Evolutionary conservation across 352 stramenopile genomes (phyloP).

Genomic region (Globisporangium camurandrum): DNA sequence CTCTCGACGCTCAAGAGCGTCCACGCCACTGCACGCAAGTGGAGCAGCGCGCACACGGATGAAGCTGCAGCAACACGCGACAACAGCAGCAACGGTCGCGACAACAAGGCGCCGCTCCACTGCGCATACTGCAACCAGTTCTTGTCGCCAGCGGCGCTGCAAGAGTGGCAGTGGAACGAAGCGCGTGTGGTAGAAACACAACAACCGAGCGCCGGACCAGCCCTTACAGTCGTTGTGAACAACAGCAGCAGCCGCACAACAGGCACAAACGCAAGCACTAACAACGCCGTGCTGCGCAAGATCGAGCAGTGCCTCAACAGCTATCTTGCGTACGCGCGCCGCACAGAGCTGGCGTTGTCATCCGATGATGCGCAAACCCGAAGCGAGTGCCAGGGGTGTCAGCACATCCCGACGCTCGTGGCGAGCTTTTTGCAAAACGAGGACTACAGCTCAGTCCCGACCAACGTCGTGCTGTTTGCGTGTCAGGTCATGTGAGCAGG

Average conservation of each 20-base stretch:
- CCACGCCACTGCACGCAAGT: constrained; percentile 9
- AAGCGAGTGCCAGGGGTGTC: constrained; percentile 5
- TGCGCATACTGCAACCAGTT: constrained; percentile 13
- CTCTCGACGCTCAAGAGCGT: constrained; percentile 9
- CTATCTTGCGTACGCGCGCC: constrained; percentile 7
- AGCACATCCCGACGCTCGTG: constrained; percentile 10
- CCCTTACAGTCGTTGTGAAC: constrained; percentile 13
- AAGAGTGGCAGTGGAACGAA: constrained; percentile 11
- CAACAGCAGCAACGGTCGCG: no score
- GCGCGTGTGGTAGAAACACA: background rate
- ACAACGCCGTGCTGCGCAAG: background rate
- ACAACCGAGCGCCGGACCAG: background rate
- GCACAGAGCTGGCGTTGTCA: background rate
- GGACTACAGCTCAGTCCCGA: constrained; percentile 4
- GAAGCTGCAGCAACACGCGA: background rate
- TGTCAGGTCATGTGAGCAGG: constrained; percentile 11
- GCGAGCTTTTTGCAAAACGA: constrained; percentile 15
- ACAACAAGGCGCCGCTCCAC: constrained; percentile 1
- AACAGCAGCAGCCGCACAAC: no score
- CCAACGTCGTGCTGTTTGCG: constrained; percentile 7
- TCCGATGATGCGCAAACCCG: background rate
- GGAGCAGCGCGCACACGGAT: constrained; percentile 7
- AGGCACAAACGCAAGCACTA: background rate
- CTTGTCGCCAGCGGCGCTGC: constrained; percentile 1
- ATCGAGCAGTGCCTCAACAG: constrained; percentile 11